phyloP scores from a whole-genome alignment of 2,329 filamentous ascomycete genomes.

The Neonectria neomacrospora region DNA sequence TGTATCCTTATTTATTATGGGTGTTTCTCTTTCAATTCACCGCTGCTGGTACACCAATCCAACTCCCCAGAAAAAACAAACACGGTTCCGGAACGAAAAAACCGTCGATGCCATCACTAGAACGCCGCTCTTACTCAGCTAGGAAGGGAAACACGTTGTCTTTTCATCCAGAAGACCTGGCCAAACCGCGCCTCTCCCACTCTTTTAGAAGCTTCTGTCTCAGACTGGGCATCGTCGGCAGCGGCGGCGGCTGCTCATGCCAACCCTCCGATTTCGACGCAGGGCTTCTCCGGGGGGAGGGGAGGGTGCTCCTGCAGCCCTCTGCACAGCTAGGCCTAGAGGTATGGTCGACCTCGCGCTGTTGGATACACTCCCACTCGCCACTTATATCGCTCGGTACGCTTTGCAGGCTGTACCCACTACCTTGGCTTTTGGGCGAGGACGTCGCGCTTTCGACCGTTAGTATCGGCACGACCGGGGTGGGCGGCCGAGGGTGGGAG shows the following conservation, averaged over 20 bases:
- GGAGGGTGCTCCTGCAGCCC: neutral
- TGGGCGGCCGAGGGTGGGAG: constrained; percentile 16
- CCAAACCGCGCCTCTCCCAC: constrained; percentile 8
- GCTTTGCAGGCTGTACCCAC: constrained; percentile 22
- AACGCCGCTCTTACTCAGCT: neutral
- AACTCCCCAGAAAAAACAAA: neutral
- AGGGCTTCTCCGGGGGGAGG: neutral
- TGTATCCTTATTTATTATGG: neutral
- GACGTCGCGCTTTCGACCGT: neutral
- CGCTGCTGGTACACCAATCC: neutral
- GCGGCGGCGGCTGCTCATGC: constrained; percentile 4
- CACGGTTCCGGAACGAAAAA: neutral
- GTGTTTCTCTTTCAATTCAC: neutral
- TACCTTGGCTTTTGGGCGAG: neutral
- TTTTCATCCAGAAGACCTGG: constrained; percentile 11
- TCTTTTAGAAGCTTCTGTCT: constrained; percentile 2
- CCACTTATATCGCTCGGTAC: constrained; percentile 27
- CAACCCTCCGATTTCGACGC: constrained; percentile 4
- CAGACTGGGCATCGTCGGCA: neutral
- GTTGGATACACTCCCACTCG: constrained; percentile 35
- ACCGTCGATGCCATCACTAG: neutral
- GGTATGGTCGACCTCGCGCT: constrained; percentile 9
- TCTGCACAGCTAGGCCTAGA: constrained; percentile 5
- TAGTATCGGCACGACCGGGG: constrained; percentile 3
- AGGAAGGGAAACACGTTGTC: neutral